Conservation (phyloP, 2,329 filamentous ascomycete genomes). For the Elsinoe batatas region DNA sequence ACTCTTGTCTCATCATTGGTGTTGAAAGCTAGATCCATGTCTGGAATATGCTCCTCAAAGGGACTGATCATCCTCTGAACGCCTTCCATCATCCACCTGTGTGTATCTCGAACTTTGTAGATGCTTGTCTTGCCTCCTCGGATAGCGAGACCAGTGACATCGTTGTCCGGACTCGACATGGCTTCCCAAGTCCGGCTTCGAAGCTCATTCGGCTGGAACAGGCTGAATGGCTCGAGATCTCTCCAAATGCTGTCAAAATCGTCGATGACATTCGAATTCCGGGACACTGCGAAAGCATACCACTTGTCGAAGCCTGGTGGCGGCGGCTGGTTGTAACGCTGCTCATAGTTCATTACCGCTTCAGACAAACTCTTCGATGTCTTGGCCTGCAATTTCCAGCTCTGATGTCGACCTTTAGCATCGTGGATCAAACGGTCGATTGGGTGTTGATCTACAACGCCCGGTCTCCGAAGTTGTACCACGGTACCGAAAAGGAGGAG, state of each 20-base stretch:
- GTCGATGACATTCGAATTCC: constrained; percentile 46
- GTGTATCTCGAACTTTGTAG: constrained; percentile 44
- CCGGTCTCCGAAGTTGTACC: constrained; percentile 18
- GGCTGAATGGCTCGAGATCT: constrained; percentile 47
- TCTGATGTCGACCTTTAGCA: constrained; percentile 39
- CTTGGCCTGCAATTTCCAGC: constrained; percentile 38
- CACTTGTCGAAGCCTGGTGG: constrained; percentile 52
- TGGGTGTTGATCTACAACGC: constrained; percentile 37
- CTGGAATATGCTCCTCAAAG: constrained; percentile 46
- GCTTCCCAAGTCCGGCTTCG: constrained; percentile 44
- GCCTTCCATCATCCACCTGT: constrained; percentile 50
- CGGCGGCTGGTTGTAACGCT: constrained; percentile 44
- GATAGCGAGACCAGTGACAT: constrained; percentile 47
- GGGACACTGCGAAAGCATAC: constrained; percentile 46
- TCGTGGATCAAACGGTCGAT: constrained; percentile 46
- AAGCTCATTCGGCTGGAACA: constrained; percentile 41
- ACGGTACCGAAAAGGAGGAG: constrained; percentile 35
- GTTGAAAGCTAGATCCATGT: constrained; percentile 56
- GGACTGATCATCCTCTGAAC: constrained; percentile 44
- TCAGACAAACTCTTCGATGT: constrained; percentile 38
- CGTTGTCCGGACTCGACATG: constrained; percentile 45
- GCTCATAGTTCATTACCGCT: constrained; percentile 43
- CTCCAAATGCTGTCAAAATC: constrained; percentile 51
- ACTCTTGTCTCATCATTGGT: constrained; percentile 52
- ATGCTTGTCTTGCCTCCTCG: constrained; percentile 43